A percentile compares a stretch with the other conserved stretches of the same genome.
Conservation (phyloP, 2,329 filamentous ascomycete species). For the Clathrospora elynae region DNA sequence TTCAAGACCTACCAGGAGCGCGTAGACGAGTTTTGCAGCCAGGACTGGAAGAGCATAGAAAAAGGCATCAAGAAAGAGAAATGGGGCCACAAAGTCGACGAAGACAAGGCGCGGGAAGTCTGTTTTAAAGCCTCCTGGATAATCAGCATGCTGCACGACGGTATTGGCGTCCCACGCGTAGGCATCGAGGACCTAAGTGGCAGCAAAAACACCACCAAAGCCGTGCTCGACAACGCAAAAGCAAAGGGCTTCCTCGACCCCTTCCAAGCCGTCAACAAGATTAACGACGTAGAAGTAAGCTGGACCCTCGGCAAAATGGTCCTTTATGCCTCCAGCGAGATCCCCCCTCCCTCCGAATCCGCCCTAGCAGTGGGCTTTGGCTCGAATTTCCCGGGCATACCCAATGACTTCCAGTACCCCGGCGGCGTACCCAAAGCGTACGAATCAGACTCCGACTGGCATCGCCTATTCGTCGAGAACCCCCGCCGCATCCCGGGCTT, state of each 20-base stretch:
- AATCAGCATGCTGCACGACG: slow-evolving; percentile 94
- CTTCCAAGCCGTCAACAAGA: slow-evolving; percentile 92
- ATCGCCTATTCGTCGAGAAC: slow-evolving; percentile 66
- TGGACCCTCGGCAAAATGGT: slow-evolving; percentile 98
- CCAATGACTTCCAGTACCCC: slow-evolving; percentile 82
- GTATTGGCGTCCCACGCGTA: slow-evolving; percentile 87
- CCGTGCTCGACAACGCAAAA: slow-evolving; percentile 69
- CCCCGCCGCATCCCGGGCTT: slow-evolving; percentile 74
- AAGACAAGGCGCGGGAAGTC: slow-evolving; percentile 77
- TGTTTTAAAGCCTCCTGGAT: slow-evolving; percentile 99
- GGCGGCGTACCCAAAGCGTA: slow-evolving; percentile 58
- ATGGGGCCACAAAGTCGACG: slow-evolving; percentile 76
- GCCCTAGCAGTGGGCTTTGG: slow-evolving; percentile 88
- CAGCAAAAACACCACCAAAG: slow-evolving; percentile 73
- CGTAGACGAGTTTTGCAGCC: slow-evolving; percentile 82
- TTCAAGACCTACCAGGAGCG: slow-evolving; percentile 85
- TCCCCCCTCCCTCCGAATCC: slow-evolving; percentile 66
- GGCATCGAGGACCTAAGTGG: slow-evolving; percentile 69
- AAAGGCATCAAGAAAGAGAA: slow-evolving; percentile 66
- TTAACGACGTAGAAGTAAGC: slow-evolving; percentile 88
- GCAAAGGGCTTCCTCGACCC: slow-evolving; percentile 78
- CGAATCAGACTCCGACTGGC: slow-evolving; percentile 59
- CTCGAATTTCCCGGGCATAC: slow-evolving; percentile 72
- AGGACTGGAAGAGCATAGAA: slow-evolving; percentile 79
- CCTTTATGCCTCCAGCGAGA: slow-evolving; percentile 87